Evolutionary conservation across 176 grass and related monocot species (phyloP).

Genomic region (Aegilops tauschii): DNA sequence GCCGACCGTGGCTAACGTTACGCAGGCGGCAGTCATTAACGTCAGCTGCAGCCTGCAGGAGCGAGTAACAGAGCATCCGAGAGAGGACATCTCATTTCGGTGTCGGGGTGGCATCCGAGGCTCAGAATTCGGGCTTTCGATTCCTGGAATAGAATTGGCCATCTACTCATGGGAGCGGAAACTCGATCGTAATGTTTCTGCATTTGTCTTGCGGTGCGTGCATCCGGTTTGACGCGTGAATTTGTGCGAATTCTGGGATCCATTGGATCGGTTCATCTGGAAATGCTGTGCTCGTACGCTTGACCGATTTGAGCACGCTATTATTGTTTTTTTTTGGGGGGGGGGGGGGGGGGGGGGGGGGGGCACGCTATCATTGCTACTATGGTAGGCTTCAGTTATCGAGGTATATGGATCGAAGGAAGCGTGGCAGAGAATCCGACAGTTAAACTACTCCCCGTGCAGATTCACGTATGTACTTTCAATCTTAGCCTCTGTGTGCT

Average conservation of each 20-base stretch:
- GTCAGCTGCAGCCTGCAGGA: background rate
- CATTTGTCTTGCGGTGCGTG: background rate
- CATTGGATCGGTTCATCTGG: constrained; percentile 1
- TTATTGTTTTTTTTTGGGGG: too few relatives aligned
- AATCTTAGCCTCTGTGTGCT: background rate
- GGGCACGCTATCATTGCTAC: background rate
- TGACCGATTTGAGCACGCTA: background rate
- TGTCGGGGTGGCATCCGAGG: too few relatives aligned
- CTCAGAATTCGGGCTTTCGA: too few relatives aligned
- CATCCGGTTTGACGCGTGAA: background rate
- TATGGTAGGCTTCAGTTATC: background rate
- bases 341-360: too few relatives aligned
- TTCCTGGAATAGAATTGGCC: too few relatives aligned
- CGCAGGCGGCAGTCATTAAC: background rate
- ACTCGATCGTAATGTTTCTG: background rate
- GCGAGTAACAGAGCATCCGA: background rate
- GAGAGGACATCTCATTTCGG: too few relatives aligned
- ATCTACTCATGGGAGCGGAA: background rate
- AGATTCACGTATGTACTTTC: too few relatives aligned
- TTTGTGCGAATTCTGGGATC: background rate
- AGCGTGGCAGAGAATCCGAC: background rate
- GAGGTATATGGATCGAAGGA: background rate
- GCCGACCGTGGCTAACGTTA: background rate
- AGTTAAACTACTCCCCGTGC: background rate
- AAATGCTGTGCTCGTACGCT: background rate